A percentile compares a stretch with the other conserved stretches of the same genome.
Conservation (phyloP, 2,329 filamentous ascomycete genomes). For the Dactylellina leptospora region DNA sequence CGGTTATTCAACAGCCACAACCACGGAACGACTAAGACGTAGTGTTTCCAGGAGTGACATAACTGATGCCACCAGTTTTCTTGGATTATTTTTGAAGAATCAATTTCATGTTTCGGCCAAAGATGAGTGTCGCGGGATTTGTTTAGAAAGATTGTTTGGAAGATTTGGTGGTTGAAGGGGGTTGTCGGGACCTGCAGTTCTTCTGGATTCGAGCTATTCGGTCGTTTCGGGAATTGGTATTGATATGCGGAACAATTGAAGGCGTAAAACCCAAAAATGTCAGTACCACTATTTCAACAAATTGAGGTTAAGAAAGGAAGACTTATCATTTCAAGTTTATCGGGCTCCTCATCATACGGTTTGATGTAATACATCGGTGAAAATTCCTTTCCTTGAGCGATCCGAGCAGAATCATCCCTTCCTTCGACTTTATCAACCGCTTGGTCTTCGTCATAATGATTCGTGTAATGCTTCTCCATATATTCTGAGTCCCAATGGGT, state of each 20-base stretch:
- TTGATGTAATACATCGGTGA: constrained; percentile 74
- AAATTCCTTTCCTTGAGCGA: constrained; percentile 64
- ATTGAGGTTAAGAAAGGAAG: not conserved
- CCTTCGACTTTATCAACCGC: constrained; percentile 60
- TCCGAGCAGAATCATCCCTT: constrained; percentile 60
- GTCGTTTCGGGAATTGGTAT: constrained; percentile 44
- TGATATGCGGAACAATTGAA: constrained; percentile 50
- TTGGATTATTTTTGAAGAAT: constrained; percentile 69
- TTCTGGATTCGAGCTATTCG: constrained; percentile 26
- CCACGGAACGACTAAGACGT: constrained; percentile 72
- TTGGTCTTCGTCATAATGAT: constrained; percentile 65
- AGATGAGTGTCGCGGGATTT: constrained; percentile 66
- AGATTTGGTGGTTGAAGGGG: constrained; percentile 28
- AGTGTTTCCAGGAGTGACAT: constrained; percentile 72
- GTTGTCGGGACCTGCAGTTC: constrained; percentile 22
- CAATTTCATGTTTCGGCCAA: constrained; percentile 70
- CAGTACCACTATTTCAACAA: not conserved
- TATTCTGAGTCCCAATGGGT: constrained; percentile 73
- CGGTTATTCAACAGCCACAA: constrained; percentile 77
- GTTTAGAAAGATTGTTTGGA: constrained; percentile 70
- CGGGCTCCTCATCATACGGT: constrained; percentile 67
- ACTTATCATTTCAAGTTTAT: constrained; percentile 69
- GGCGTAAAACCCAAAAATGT: constrained; percentile 3
- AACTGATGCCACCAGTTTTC: constrained; percentile 75
- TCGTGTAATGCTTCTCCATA: constrained; percentile 75